Evolutionary conservation across 108 stramenopile species (phyloP).

Genomic region (Fistulifera pelliculosa): DNA sequence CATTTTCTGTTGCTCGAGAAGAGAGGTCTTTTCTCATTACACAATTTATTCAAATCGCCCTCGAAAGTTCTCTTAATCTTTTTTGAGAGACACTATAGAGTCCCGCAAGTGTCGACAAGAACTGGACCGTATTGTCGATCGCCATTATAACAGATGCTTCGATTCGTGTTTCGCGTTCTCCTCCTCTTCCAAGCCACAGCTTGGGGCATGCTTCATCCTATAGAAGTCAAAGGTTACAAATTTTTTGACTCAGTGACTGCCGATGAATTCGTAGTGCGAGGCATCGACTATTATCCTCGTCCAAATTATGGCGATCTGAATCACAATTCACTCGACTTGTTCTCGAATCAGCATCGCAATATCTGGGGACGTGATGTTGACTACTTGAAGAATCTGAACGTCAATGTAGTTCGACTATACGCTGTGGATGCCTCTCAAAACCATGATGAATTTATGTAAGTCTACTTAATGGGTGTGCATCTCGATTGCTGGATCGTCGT

Average conservation of each 20-base stretch:
- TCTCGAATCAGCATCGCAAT: slow-evolving; percentile 21
- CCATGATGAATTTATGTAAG: slow-evolving; percentile 35
- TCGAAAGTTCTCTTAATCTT: no score
- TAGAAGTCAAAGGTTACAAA: slow-evolving; percentile 8
- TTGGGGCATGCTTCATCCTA: background rate
- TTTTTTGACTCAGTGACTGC: slow-evolving; percentile 30
- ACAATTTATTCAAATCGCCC: no score
- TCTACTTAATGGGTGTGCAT: no score
- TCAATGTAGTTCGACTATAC: slow-evolving; percentile 38
- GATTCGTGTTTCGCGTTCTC: no score
- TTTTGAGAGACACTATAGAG: no score
- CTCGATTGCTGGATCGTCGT: no score
- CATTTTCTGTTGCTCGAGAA: no score
- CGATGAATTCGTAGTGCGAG: slow-evolving; percentile 30
- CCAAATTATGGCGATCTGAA: slow-evolving; percentile 27
- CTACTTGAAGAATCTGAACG: slow-evolving; percentile 22
- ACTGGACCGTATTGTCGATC: no score
- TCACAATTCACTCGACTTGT: slow-evolving; percentile 30
- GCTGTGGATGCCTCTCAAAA: slow-evolving; percentile 27
- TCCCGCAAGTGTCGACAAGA: no score
- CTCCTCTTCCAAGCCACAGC: no score
- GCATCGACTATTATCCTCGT: slow-evolving; percentile 41
- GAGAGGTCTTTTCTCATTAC: no score
- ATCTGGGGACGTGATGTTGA: slow-evolving; percentile 31
- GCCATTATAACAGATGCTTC: no score